Evolutionary conservation across 2,329 filamentous ascomycete species (phyloP).

Genomic region (Domatiomyces catenatus): DNA sequence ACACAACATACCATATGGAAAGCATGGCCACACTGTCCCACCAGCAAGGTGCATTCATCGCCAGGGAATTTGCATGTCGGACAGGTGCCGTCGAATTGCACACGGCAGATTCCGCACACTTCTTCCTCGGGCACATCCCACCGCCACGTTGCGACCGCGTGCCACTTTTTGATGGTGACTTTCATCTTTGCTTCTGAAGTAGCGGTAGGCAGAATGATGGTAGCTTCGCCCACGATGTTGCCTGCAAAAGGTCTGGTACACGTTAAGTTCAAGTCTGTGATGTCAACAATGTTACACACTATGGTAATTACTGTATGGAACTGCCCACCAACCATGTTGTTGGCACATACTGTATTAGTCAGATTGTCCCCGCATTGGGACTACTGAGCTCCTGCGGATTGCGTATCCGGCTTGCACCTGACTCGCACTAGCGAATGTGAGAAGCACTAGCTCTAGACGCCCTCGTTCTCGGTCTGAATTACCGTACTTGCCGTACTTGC

Average conservation of each 20-base stretch:
- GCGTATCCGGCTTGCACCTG: no score
- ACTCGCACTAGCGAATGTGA: background rate
- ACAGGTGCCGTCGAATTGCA: slow-evolving; percentile 94
- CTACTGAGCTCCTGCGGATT: no score
- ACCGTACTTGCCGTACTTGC: background rate
- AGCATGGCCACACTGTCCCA: slow-evolving; percentile 90
- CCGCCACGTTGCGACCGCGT: slow-evolving; percentile 87
- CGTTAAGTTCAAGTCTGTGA: no score
- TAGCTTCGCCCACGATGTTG: no score
- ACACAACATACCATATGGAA: slow-evolving; percentile 68
- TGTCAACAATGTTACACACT: no score
- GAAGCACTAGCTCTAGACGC: background rate
- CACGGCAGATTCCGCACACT: slow-evolving; percentile 95
- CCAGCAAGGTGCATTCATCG: slow-evolving; percentile 82
- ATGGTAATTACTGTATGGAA: no score
- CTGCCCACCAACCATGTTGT: no score
- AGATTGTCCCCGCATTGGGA: no score
- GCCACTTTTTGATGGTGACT: slow-evolving; percentile 85
- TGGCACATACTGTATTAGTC: no score
- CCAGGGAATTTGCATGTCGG: slow-evolving; percentile 96
- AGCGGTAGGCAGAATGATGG: no score
- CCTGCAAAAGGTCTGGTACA: background rate
- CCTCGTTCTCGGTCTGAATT: no score
- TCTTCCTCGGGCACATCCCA: slow-evolving; percentile 98
- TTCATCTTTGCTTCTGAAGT: no score